Percentiles rank a stretch among this genome's conserved stretches.
These are phyloP conservation scores for Chaetoceros tenuissimus DNA, from an alignment of 108 stramenopile genomes.

Conservation along the genomic window DNA sequence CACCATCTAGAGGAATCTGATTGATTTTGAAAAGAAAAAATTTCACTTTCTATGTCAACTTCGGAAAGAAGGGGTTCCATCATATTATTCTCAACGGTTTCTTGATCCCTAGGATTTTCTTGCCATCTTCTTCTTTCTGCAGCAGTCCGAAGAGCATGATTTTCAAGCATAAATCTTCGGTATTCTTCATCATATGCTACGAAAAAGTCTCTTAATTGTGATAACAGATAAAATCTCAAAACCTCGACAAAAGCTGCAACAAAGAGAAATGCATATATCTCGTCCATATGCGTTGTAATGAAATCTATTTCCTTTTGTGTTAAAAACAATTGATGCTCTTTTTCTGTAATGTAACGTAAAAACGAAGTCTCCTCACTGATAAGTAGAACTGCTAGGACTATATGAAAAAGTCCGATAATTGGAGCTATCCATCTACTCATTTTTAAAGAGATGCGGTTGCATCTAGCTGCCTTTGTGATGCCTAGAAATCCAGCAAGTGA, in stretches of 20 bases:
- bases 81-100: background rate
- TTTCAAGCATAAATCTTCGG: background rate
- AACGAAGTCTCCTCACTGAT: background rate
- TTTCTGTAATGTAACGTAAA: background rate
- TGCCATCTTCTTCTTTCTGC: background rate
- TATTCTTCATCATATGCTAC: background rate
- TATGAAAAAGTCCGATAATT: background rate
- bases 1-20: background rate
- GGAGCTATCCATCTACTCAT: background rate
- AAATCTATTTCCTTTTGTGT: background rate
- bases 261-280: background rate
- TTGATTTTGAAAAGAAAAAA: background rate
- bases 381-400: background rate
- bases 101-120: background rate
- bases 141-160: background rate
- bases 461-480: background rate
- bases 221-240: background rate
- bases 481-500: background rate
- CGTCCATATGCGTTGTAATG: background rate
- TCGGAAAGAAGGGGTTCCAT: background rate
- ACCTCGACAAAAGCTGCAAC: background rate
- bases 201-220: background rate
- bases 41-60: background rate
- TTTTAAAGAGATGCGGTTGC: background rate
- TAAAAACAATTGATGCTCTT: background rate